Evolutionary conservation across 148 eudicot species (phyloP), one percentile per base, ranked within the genome.

Genomic region (Polygonum maritimum): DNA sequence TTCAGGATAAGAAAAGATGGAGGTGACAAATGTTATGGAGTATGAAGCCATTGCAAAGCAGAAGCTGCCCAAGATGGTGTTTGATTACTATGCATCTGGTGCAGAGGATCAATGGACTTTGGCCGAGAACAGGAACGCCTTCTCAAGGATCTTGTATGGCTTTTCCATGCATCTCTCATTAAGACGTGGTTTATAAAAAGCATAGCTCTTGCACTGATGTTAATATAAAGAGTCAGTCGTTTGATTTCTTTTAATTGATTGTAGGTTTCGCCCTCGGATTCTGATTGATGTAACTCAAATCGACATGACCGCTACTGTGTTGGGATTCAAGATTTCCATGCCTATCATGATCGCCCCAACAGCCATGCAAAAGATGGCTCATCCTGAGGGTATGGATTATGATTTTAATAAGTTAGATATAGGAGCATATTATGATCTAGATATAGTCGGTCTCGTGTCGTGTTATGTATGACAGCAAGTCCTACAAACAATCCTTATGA

Each of bases 41-140:
- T 95, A 92, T 80, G 88, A 95, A 75, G 98, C 88, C 36, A 90
- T 95, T 40, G 98, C 98, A 51, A 95, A 95, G 89, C 84, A 92
- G 82, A 95, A 90, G 79, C 77, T 95, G 82, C 97, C 98, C 15
- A 92, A 95, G 88, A 92, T 90, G 96, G 92, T 75, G 49, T 95
- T 79, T 45, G 99, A 95, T 79, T 95, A 95, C 88, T 95, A 95
- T 82, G 99, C 99, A 79, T 95, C 99, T 1, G 99, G 99, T 76
- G 96, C 98, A 49, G 98, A 95, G 84, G 98, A 95, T 78, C 94
- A 95, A 74, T 95, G 98, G 98, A 95, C 97, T 87, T 79, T 95
- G 80, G 80, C 86, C 12, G 98, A 95, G 85, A 95, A 95, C 84
- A 79, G 92, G 86, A 87, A 90, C 76, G 98, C 98, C 71, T 95